phyloP scores from a whole-genome alignment of 1,284 basidiomycete species.

The Cryptococcus sp. region DNA sequence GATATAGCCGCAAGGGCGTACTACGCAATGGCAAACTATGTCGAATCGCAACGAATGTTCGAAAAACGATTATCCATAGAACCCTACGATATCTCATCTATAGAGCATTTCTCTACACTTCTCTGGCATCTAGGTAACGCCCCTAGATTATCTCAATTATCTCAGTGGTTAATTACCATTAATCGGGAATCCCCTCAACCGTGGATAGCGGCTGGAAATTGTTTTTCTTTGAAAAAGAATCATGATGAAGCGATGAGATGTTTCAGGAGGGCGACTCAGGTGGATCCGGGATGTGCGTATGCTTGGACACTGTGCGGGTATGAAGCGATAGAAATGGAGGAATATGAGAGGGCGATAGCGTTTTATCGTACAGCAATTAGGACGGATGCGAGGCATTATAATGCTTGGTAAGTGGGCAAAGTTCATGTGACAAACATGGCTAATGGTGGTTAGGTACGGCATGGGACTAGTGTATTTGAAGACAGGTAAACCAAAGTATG shows the following conservation, averaged over 20 bases:
- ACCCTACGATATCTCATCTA: slow-evolving; percentile 78
- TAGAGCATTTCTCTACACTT: slow-evolving; percentile 90
- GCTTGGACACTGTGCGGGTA: slow-evolving; percentile 91
- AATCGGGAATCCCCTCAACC: slow-evolving; percentile 74
- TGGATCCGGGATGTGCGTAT: slow-evolving; percentile 80
- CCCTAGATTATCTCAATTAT: slow-evolving; percentile 77
- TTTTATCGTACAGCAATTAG: slow-evolving; percentile 86
- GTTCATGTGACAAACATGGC: too few relatives aligned
- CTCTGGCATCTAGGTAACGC: slow-evolving; percentile 84
- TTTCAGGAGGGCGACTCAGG: slow-evolving; percentile 78
- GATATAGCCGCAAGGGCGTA: slow-evolving; percentile 76
- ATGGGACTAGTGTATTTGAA: slow-evolving; percentile 87
- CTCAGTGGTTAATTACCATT: slow-evolving; percentile 80
- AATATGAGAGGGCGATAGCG: slow-evolving; percentile 78
- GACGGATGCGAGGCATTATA: slow-evolving; percentile 83
- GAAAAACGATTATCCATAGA: slow-evolving; percentile 69
- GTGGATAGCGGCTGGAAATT: slow-evolving; percentile 91
- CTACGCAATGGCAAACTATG: slow-evolving; percentile 81
- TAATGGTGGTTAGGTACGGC: slow-evolving; percentile 68
- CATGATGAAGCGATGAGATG: slow-evolving; percentile 84
- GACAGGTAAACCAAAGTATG: slow-evolving; percentile 80
- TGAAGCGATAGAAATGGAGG: slow-evolving; percentile 82
- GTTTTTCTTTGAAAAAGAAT: slow-evolving; percentile 86
- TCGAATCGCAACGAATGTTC: slow-evolving; percentile 81
- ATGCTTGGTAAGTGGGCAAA: slow-evolving; percentile 68